Evolutionary conservation across 1,139 yeast genomes (phyloP).

Genomic region (Kodamaea derodonti): DNA sequence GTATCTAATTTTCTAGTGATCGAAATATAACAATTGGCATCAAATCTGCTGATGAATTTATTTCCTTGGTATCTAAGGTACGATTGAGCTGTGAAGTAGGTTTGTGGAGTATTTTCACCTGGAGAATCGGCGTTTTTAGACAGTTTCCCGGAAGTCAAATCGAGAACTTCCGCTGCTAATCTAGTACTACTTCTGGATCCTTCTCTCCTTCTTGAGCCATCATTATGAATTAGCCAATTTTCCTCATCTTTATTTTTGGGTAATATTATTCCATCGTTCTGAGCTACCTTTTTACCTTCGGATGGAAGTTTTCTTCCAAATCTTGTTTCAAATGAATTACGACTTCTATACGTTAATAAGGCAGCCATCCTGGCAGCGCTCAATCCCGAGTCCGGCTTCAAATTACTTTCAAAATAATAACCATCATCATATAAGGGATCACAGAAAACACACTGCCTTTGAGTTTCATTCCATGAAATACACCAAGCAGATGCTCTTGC

Average conservation of each 20-base stretch:
- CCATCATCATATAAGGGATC: slow-evolving; percentile 94
- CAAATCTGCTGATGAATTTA: slow-evolving; percentile 84
- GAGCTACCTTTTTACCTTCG: slow-evolving; percentile 14
- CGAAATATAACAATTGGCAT: slow-evolving; percentile 93
- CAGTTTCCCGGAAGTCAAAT: neutral
- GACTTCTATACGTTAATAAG: slow-evolving; percentile 81
- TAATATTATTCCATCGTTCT: slow-evolving; percentile 22
- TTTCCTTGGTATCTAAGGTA: slow-evolving; percentile 91
- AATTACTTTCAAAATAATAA: slow-evolving; percentile 62
- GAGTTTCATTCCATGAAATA: slow-evolving; percentile 98
- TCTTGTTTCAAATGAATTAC: slow-evolving; percentile 86
- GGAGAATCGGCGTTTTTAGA: slow-evolving; percentile 6
- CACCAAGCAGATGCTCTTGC: slow-evolving; percentile 98
- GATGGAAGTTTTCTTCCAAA: slow-evolving; percentile 76
- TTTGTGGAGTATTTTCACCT: slow-evolving; percentile 53
- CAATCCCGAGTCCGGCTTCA: slow-evolving; percentile 77
- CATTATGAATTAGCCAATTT: slow-evolving; percentile 43
- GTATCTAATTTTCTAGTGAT: slow-evolving; percentile 92
- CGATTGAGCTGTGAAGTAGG: slow-evolving; percentile 92
- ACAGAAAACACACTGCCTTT: slow-evolving; percentile 89
- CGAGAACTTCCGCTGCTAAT: neutral
- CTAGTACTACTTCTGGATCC: slow-evolving; percentile 5
- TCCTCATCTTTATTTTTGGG: slow-evolving; percentile 45
- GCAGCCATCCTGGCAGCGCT: slow-evolving; percentile 99
- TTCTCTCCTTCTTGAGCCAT: slow-evolving; percentile 26